phyloP scores from a whole-genome alignment of 768 basidiomycete species.

The Suillus sp. region DNA sequence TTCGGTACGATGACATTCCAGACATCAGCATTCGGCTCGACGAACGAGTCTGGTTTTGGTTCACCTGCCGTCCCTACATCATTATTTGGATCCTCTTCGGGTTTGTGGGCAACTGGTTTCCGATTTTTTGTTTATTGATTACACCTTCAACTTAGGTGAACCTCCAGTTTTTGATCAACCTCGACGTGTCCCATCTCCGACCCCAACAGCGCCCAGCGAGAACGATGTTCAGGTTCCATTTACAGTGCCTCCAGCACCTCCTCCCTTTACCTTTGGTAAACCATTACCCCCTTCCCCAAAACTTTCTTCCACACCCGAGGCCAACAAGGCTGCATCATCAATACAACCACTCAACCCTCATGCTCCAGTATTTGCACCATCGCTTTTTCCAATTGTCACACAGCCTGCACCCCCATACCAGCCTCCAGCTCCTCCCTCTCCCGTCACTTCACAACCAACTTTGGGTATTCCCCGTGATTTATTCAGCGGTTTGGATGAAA shows the following conservation, averaged over 20 bases:
- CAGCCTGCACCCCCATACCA: conserved; percentile 8
- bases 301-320: not conserved
- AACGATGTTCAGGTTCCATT: not conserved
- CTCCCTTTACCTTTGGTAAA: not conserved
- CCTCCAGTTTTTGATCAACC: not conserved
- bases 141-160: conserved; percentile 1
- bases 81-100: conserved; percentile 15
- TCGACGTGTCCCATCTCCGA: not conserved
- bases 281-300: not conserved
- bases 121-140: not conserved
- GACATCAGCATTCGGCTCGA: conserved; percentile 22
- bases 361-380: conserved; percentile 19
- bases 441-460: conserved; percentile 14
- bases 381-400: conserved; percentile 5
- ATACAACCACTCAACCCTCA: conserved; percentile 22
- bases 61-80: conserved; percentile 11
- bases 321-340: not conserved
- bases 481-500: conserved; percentile 12
- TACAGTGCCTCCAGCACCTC: not conserved
- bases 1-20: conserved; percentile 30
- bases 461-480: conserved; percentile 10
- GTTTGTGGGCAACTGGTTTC: not conserved
- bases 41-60: conserved; percentile 12
- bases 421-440: conserved; percentile 20
- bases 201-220: not conserved